phyloP scores from a whole-genome alignment of 2,329 filamentous ascomycete genomes.

The Ceratocystis papillata region DNA sequence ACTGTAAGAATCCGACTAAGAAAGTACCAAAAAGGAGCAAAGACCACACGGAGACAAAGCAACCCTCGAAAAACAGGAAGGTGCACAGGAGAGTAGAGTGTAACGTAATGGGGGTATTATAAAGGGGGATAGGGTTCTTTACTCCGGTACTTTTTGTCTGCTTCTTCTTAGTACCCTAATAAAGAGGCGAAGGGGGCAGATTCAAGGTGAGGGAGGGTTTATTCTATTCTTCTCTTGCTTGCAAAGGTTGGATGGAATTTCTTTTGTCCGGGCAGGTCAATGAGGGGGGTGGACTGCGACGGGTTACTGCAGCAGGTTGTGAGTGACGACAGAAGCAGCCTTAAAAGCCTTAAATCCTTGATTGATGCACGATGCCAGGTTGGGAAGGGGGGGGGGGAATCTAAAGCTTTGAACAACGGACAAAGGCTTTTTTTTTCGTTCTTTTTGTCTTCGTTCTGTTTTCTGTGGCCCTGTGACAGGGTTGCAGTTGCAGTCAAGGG shows the following conservation, averaged over 20 bases:
- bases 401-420: slow-evolving; percentile 1
- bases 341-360: background rate
- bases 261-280: background rate
- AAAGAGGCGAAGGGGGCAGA: background rate
- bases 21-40: slow-evolving; percentile 11
- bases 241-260: too few relatives aligned
- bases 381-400: background rate
- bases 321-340: background rate
- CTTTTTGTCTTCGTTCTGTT: background rate
- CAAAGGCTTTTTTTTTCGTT: slow-evolving; percentile 10
- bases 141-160: background rate
- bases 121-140: background rate
- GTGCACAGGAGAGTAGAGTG: background rate
- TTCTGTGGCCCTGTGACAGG: slow-evolving; percentile 11
- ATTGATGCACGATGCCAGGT: background rate
- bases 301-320: background rate
- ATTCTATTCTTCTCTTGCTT: too few relatives aligned
- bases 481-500: slow-evolving; percentile 10
- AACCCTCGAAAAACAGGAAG: background rate
- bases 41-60: slow-evolving; percentile 6
- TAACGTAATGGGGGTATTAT: slow-evolving; percentile 6
- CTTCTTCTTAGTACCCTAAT: background rate
- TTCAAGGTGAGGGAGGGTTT: too few relatives aligned
- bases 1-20: background rate
- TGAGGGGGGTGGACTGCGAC: background rate